These are phyloP conservation scores for Colletotrichum tabaci DNA, from an alignment of 2,329 filamentous ascomycete species.

Conservation along the genomic window DNA sequence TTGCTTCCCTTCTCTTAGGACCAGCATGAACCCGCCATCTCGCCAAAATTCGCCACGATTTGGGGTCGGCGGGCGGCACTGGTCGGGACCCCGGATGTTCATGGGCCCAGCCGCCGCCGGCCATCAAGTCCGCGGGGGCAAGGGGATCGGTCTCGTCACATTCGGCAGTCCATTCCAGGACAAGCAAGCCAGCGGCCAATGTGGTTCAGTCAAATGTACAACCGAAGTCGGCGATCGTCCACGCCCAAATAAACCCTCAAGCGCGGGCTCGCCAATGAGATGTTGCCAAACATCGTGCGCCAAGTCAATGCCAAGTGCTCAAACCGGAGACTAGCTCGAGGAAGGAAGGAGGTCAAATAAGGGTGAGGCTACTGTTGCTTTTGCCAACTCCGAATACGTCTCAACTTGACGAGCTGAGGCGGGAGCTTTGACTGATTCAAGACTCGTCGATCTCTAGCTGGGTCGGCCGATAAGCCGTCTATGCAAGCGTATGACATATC, in stretches of 20 bases:
- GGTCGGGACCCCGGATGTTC: neutral
- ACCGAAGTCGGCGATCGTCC: slow-evolving; percentile 2
- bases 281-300: slow-evolving; percentile 7
- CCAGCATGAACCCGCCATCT: neutral
- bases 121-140: neutral
- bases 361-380: slow-evolving; percentile 10
- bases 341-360: slow-evolving; percentile 34
- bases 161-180: slow-evolving; percentile 5
- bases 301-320: slow-evolving; percentile 26
- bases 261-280: slow-evolving; percentile 15
- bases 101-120: neutral
- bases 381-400: neutral
- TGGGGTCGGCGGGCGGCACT: neutral
- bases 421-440: neutral
- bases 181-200: neutral
- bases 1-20: too few relatives aligned
- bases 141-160: neutral
- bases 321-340: slow-evolving; percentile 37
- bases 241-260: slow-evolving; percentile 12
- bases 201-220: neutral
- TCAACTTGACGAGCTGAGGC: too few relatives aligned
- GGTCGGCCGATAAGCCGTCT: neutral
- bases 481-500: neutral
- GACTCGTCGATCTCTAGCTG: neutral
- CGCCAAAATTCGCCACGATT: neutral